Conservation (phyloP, 495 filamentous ascomycete genomes). For the Bathelium albidoporum region DNA sequence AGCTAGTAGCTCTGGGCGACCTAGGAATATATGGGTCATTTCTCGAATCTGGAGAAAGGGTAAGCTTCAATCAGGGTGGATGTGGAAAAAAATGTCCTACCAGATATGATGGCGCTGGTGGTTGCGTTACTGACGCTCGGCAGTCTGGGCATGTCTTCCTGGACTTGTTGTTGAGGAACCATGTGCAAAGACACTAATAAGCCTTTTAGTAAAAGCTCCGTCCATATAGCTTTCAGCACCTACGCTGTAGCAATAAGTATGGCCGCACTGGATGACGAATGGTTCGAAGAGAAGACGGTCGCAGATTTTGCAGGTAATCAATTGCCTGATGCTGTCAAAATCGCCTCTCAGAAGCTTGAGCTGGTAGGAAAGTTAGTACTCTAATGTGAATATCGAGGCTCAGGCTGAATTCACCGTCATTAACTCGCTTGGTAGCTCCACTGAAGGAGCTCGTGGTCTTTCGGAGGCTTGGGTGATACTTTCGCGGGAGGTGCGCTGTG, state of each 20-base stretch:
- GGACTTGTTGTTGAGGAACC: conserved; percentile 49
- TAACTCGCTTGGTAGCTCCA: neutral
- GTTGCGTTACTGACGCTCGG: conserved; percentile 45
- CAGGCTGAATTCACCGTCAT: neutral
- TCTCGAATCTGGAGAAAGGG: conserved; percentile 47
- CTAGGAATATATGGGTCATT: conserved; percentile 55
- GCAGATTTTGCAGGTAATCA: conserved; percentile 58
- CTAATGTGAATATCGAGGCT: neutral
- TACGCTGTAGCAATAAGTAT: conserved; percentile 67
- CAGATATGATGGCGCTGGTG: conserved; percentile 61
- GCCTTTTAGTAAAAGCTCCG: conserved; percentile 3
- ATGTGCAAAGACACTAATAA: conserved; percentile 51
- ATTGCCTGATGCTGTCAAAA: conserved; percentile 28
- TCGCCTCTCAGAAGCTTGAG: conserved; percentile 17
- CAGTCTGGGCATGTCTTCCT: conserved; percentile 68
- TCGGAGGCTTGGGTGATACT: neutral
- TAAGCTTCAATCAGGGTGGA: conserved; percentile 3
- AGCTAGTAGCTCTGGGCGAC: conserved; percentile 52
- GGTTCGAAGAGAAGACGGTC: conserved; percentile 61
- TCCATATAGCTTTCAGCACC: neutral
- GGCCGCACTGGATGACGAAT: conserved; percentile 59
- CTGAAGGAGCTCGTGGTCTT: neutral
- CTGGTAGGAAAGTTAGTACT: neutral
- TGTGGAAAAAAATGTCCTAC: conserved; percentile 29
- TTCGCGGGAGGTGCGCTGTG: neutral